Base-by-base conservation (phyloP, 192 early-diverging fungal genomes). In the Coemansia umbellata region DNA sequence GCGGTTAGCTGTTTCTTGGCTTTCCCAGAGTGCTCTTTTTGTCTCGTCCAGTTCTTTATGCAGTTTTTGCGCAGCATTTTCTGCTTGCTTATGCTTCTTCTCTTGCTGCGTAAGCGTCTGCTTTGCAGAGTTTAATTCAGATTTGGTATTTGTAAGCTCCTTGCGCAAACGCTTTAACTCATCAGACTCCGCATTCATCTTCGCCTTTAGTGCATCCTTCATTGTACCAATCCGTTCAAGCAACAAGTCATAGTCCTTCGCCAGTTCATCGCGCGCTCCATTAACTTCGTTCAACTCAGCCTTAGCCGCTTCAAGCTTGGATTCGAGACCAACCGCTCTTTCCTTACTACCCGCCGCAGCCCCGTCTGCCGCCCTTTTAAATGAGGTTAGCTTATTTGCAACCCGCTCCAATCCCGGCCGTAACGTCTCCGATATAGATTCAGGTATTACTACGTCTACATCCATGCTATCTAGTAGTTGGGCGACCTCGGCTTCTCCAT, bases 141-240 rank as follows among this genome's bases (percentile, higher is more conserved):
- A 18, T 9, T 42, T 42, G 21, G 41, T 15, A 13, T 13, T 9
- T 8, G 41, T 10, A 22, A 42, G 41, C 41, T 45, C 43, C 28
- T 54, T 55, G 26, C 78, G 78, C 41, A 72, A 53, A 24, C 61
- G 68, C 50, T 71, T 69, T 36, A 80, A 52, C 39, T 80, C 69
- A 37, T 70, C 72, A 42, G 88, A 87, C 50, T 97, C 93, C 9
- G 83, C 85, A 60, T 93, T 89, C 43, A 95, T 76, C 69, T 89
- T 87, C 10, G 91, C 83, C 27, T 80, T 84, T 3, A 95, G 62
- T 0, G 88, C 84, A 26, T 84, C 87, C 58, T 92, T 93, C 80
- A 94, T 86, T 21, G 77, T 84, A 2, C 83, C 76, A 5, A 97
- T 73, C 43, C 87, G 85, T 22, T 85, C 90, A 36, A 95, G 62